phyloP scores from a whole-genome alignment of 2,329 filamentous ascomycete genomes.

The Penicillium sp. region DNA sequence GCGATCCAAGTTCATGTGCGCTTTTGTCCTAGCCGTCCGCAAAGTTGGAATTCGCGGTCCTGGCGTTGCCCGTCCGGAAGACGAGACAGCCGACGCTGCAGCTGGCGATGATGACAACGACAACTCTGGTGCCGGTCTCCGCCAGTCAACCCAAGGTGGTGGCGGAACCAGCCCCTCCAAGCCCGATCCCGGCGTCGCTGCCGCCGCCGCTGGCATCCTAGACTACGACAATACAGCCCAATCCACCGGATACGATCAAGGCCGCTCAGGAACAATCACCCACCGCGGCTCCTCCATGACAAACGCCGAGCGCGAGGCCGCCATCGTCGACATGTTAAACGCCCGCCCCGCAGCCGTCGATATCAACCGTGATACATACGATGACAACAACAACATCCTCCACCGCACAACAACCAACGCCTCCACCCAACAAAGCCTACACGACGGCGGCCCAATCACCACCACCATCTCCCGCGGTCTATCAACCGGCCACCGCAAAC shows the following conservation, averaged over 20 bases:
- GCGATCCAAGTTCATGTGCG: slow-evolving; percentile 95
- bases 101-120: slow-evolving; percentile 62
- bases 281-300: slow-evolving; percentile 29
- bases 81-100: slow-evolving; percentile 40
- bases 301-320: slow-evolving; percentile 32
- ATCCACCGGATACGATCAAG: slow-evolving; percentile 33
- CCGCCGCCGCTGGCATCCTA: slow-evolving; percentile 13
- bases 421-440: slow-evolving; percentile 24
- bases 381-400: slow-evolving; percentile 20
- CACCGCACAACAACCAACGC: slow-evolving; percentile 28
- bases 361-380: slow-evolving; percentile 23
- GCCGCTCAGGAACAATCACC: slow-evolving; percentile 27
- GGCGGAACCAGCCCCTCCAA: slow-evolving; percentile 8
- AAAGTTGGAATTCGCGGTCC: slow-evolving; percentile 82
- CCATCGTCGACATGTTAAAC: slow-evolving; percentile 35
- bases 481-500: slow-evolving; percentile 41
- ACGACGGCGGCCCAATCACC: slow-evolving; percentile 19
- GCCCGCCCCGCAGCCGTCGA: slow-evolving; percentile 34
- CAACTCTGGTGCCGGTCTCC: slow-evolving; percentile 53
- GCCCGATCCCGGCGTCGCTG: slow-evolving; percentile 9
- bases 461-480: slow-evolving; percentile 34
- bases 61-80: slow-evolving; percentile 60
- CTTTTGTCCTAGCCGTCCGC: slow-evolving; percentile 76
- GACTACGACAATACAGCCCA: slow-evolving; percentile 21
- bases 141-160: slow-evolving; percentile 16